Percentiles rank a stretch among this genome's conserved stretches.
phyloP scores from a whole-genome alignment of 2,329 filamentous ascomycete genomes.

The Lecanoromycetidae sp. region DNA sequence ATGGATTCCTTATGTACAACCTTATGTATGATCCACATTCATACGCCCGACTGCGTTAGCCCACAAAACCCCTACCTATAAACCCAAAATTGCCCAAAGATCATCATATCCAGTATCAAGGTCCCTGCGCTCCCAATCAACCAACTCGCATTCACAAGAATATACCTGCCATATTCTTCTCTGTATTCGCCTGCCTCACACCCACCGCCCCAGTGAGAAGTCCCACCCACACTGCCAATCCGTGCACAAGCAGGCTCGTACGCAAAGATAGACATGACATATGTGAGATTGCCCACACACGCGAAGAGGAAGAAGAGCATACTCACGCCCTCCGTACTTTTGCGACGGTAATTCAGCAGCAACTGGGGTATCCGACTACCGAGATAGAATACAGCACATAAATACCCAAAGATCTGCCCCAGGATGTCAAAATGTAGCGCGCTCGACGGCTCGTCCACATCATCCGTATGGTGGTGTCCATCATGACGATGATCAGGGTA shows the following conservation, averaged over 20 bases:
- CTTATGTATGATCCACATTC: slow-evolving; percentile 16
- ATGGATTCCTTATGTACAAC: no score
- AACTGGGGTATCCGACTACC: slow-evolving; percentile 82
- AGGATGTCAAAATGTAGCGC: slow-evolving; percentile 56
- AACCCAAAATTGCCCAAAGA: slow-evolving; percentile 86
- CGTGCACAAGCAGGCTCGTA: slow-evolving; percentile 60
- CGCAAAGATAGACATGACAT: slow-evolving; percentile 81
- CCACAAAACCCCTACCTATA: slow-evolving; percentile 41
- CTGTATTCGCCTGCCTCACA: slow-evolving; percentile 56
- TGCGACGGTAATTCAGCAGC: slow-evolving; percentile 80
- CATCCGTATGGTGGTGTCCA: slow-evolving; percentile 19
- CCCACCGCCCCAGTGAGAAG: slow-evolving; percentile 23
- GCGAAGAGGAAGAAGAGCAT: slow-evolving; percentile 95
- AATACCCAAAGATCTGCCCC: slow-evolving; percentile 86
- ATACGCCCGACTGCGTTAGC: background rate
- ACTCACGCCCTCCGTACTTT: slow-evolving; percentile 84
- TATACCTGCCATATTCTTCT: slow-evolving; percentile 63
- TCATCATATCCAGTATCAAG: slow-evolving; percentile 67
- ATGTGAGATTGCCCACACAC: slow-evolving; percentile 87
- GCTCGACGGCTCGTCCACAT: slow-evolving; percentile 21
- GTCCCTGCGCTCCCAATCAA: slow-evolving; percentile 80
- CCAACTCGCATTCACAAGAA: slow-evolving; percentile 86
- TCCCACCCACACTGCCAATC: slow-evolving; percentile 19
- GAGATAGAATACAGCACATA: slow-evolving; percentile 81
- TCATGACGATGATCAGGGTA: slow-evolving; percentile 20